Evolutionary conservation across 768 basidiomycete species (phyloP).

Genomic region (Sporobolomyces phaffii): DNA sequence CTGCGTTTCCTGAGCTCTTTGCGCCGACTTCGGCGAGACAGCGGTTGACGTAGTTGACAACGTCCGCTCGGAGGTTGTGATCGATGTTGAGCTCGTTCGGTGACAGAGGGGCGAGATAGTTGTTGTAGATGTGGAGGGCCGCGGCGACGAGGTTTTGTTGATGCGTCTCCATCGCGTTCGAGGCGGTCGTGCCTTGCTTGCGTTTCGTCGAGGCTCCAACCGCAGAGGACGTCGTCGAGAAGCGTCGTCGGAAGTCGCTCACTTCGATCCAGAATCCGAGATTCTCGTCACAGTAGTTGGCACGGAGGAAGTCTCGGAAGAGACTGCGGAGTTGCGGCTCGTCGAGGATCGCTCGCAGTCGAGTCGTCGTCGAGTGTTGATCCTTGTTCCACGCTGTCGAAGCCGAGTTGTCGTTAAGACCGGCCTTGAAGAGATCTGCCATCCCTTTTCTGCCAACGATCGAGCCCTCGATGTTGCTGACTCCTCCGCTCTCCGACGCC

Average conservation of each 20-base stretch:
- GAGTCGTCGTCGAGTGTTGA: constrained; percentile 88
- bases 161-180: constrained; percentile 84
- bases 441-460: constrained; percentile 28
- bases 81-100: constrained; percentile 97
- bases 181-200: constrained; percentile 18
- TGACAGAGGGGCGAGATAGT: constrained; percentile 89
- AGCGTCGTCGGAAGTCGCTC: constrained; percentile 91
- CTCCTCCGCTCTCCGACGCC: constrained; percentile 17
- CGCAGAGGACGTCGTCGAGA: constrained; percentile 89
- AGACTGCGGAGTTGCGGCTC: constrained; percentile 79
- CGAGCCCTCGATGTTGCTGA: constrained; percentile 30
- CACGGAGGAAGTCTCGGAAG: constrained; percentile 88
- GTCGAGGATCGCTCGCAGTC: constrained; percentile 83
- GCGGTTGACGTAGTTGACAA: constrained; percentile 86
- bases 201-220: constrained; percentile 47
- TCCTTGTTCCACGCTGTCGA: constrained; percentile 44
- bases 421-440: constrained; percentile 40
- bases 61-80: constrained; percentile 87
- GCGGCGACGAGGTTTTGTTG: constrained; percentile 91
- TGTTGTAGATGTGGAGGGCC: constrained; percentile 78
- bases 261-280: constrained; percentile 96
- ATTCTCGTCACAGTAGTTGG: constrained; percentile 98
- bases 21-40: constrained; percentile 58
- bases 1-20: constrained; percentile 47
- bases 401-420: constrained; percentile 19